phyloP scores from a whole-genome alignment of 257 asterid species.

The Solanum boliviense region DNA sequence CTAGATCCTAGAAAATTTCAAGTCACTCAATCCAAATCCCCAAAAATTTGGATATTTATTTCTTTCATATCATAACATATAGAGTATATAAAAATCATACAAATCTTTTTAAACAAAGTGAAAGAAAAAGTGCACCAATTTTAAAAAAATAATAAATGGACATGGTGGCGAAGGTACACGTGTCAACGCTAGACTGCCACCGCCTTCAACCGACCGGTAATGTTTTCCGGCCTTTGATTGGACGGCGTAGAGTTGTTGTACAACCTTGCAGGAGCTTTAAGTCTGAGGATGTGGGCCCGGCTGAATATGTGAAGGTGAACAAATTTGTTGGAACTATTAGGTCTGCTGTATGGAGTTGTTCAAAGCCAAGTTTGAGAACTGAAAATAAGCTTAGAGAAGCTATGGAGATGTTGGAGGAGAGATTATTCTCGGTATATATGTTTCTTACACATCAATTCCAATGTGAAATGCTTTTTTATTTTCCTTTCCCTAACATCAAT shows the following conservation, averaged over 20 bases:
- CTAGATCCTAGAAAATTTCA: not conserved
- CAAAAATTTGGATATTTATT: not conserved
- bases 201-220: constrained; percentile 26
- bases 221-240: constrained; percentile 20
- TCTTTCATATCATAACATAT: not conserved
- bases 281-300: constrained; percentile 30
- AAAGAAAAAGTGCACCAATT: not conserved
- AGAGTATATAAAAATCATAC: not conserved
- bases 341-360: constrained; percentile 65
- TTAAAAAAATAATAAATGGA: constrained; percentile 14
- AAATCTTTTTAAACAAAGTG: not conserved
- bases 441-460: not conserved
- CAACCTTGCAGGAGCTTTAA: constrained; percentile 62
- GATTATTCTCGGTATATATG: constrained; percentile 48
- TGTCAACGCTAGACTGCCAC: constrained; percentile 42
- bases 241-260: constrained; percentile 11
- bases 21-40: not conserved
- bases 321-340: constrained; percentile 37
- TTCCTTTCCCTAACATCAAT: not conserved
- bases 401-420: constrained; percentile 63
- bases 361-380: constrained; percentile 75
- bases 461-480: not conserved
- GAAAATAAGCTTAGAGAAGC: constrained; percentile 32
- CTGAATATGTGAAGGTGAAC: constrained; percentile 13
- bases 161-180: constrained; percentile 49